Evolutionary conservation across 257 asterid species (phyloP).

Genomic region (Solanum boliviense): DNA sequence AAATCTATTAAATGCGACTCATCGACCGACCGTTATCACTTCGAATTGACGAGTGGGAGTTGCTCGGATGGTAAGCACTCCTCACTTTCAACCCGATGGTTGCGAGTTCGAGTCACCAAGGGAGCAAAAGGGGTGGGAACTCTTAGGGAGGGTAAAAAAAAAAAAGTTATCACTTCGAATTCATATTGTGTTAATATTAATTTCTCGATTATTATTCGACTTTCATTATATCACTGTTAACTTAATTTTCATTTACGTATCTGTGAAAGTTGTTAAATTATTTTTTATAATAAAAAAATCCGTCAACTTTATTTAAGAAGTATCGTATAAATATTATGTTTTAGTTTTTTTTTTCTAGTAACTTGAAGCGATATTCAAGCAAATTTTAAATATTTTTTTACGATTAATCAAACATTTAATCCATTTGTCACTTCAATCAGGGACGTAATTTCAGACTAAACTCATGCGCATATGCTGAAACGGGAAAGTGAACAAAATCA

Average conservation of each 20-base stretch:
- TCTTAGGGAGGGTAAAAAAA: too few relatives aligned
- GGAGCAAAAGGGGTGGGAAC: too few relatives aligned
- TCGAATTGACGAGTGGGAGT: not conserved
- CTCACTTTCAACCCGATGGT: fast-evolving
- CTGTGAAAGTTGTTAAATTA: not conserved
- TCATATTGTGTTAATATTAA: not conserved
- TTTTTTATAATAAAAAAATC: not conserved
- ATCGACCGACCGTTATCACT: not conserved
- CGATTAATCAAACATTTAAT: not conserved
- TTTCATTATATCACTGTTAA: not conserved
- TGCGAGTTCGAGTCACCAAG: too few relatives aligned
- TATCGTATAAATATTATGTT: not conserved
- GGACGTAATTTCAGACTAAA: not conserved
- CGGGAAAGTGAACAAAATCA: too few relatives aligned
- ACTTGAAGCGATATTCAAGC: not conserved
- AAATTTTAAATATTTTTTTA: not conserved
- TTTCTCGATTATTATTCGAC: not conserved
- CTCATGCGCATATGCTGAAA: not conserved
- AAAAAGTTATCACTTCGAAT: not conserved
- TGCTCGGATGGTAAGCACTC: too few relatives aligned
- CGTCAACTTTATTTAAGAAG: not conserved
- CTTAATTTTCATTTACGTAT: not conserved
- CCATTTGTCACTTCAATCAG: not conserved
- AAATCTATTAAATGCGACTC: not conserved
- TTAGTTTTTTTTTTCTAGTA: not conserved